Evolutionary conservation across 2,329 filamentous ascomycete genomes (phyloP).

Genomic region (Hansfordia pulvinata): DNA sequence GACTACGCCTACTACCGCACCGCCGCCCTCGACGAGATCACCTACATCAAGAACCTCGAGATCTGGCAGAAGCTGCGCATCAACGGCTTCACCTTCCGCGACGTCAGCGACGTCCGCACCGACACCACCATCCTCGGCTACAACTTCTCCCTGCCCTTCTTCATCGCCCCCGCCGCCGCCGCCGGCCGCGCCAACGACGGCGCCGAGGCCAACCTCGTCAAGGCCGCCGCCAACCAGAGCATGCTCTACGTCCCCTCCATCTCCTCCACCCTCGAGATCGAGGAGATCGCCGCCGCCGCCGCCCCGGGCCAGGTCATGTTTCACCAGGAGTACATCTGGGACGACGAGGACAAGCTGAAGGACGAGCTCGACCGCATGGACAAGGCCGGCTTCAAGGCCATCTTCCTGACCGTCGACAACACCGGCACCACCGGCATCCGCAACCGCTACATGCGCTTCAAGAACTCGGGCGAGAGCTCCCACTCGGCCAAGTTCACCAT

Average conservation of each 20-base stretch:
- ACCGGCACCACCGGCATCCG: not conserved
- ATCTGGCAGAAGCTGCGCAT: constrained; percentile 20
- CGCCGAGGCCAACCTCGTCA: constrained; percentile 21
- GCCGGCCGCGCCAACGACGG: constrained; percentile 17
- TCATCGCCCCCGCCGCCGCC: constrained; percentile 20
- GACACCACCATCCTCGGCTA: constrained; percentile 21
- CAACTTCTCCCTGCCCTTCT: constrained; percentile 22
- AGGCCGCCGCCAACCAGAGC: constrained; percentile 18
- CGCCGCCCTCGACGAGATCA: constrained; percentile 22
- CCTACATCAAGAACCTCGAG: constrained; percentile 25
- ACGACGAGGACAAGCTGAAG: constrained; percentile 3
- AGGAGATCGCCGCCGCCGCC: constrained; percentile 5
- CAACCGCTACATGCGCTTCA: not conserved
- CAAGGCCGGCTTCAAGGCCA: constrained; percentile 8
- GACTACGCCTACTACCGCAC: constrained; percentile 23
- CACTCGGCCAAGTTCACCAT: not conserved
- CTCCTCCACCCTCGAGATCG: constrained; percentile 15
- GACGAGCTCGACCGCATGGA: constrained; percentile 8
- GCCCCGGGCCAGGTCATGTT: constrained; percentile 7
- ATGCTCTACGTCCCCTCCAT: constrained; percentile 24
- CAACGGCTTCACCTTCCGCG: constrained; percentile 17
- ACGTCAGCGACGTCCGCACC: constrained; percentile 11
- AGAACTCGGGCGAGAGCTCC: not conserved
- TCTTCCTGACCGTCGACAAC: constrained; percentile 11
- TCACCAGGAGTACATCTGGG: constrained; percentile 7